Base-by-base conservation (phyloP, 352 stramenopile species). In the Phytopythium boreale region DNA sequence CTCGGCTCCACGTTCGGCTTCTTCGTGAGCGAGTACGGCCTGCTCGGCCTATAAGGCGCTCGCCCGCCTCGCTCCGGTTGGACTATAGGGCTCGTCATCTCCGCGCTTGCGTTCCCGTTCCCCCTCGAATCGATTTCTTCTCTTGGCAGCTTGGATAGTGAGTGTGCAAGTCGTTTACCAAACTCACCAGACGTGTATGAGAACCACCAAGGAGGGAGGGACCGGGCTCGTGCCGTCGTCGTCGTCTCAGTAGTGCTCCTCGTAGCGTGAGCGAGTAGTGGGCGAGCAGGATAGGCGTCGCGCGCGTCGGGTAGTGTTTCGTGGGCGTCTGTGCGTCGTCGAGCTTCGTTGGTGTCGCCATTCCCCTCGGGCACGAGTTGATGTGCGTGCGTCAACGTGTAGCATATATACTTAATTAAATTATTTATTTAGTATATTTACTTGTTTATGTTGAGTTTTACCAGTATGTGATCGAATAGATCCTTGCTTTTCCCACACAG, bases 1-100 rank as follows among this genome's bases (percentile, higher is more conserved):
- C 60, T 50, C 19, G 73, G 73, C 49, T 67, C 77, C 9, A 76
- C 68, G 7, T 64, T 79, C 12, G 71, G 73, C 55, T 78, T 72
- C 59, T 29, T 80, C 47, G 62, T 80, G 24, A 71, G 68, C 31
- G 62, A 68, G 51, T 56, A 80, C 34, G 58, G 70, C 61, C 71
- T 68, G 58, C 67, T 82, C 51, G 62, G 72, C 17, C 58, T 74
- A 37, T 77, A 46, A 59, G 31, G 11, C 10, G 34, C 34, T 39
- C 34, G 34, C 34, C 7, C 34, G n/a, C n/a, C n/a, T n/a, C n/a
- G 34, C 34, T 39, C 34, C 34, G 34, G 34, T 39, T 39, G 34
- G 11, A 14, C 34, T 39, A 7, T 56, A 74, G 39, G 39, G 39
- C 12, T 44, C 39, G 14, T 44, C 39, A 10, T 44, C 39, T 41